Percentiles rank a stretch among this genome's conserved stretches.
phyloP scores from a whole-genome alignment of 345 rosid species.

The Syzygium aromaticum region DNA sequence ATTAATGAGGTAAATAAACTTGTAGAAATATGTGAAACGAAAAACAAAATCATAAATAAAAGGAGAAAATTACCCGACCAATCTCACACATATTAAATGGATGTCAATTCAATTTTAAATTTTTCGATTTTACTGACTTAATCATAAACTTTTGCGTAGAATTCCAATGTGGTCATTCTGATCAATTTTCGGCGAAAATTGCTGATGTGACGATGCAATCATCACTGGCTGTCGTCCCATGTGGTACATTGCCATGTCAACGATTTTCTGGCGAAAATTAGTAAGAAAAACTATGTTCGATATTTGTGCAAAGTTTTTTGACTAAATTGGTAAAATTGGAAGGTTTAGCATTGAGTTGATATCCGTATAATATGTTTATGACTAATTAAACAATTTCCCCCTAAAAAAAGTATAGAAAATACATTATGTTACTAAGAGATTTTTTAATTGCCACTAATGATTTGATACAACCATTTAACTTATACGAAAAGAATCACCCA shows the following conservation, averaged over 20 bases:
- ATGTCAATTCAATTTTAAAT: accelerated
- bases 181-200: accelerated
- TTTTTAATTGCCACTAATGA: background rate
- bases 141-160: too few species aligned
- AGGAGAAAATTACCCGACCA: background rate
- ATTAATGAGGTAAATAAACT: background rate
- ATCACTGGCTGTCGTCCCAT: accelerated
- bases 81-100: background rate
- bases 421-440: background rate
- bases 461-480: background rate
- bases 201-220: background rate
- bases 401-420: background rate
- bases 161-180: background rate
- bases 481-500: background rate
- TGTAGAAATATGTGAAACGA: background rate
- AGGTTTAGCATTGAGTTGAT: background rate
- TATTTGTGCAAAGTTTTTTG: too few species aligned
- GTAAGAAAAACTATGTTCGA: background rate
- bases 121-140: too few species aligned
- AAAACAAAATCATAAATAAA: background rate
- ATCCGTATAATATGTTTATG: accelerated
- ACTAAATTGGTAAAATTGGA: background rate
- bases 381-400: background rate
- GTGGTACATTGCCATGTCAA: accelerated
- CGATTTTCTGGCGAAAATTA: background rate